Base-by-base conservation (phyloP, 148 eudicot species). In the Camellia japonica region DNA sequence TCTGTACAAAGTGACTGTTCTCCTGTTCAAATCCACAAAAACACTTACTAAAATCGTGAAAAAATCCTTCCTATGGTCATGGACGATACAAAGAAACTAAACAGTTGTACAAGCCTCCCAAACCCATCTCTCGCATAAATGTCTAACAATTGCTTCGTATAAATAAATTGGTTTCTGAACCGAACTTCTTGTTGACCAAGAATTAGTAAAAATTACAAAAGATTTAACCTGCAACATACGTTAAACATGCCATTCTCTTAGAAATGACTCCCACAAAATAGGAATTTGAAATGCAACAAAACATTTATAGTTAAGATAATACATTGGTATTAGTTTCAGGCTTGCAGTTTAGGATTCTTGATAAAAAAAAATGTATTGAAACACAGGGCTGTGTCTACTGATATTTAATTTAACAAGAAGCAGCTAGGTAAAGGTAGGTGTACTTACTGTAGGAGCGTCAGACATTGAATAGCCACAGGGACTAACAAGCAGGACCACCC, bases 381-480 rank as follows among this genome's bases (percentile, higher is more conserved):
- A 74, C n/a, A 74, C 49, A 75, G 59, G 44, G 58, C 13, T 56
- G 41, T 41, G 18, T 5, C 20, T 6, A 23, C 13, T 7, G 16
- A 30, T 61, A 14, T 13, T 52, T 30, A 6, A 71, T 75, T 77
- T 6, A 74, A 58, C n/a, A 71, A 76, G 56, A 66, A 55, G 56
- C 67, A 66, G 49, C 68, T 59, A 38, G 69, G 71, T 38, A 63
- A 75, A 79, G 30, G 42, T 61, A 23, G 19, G 70, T 7, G 73
- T 42, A 87, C 95, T 87, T 90, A 93, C 99, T 12, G 86, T 87
- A 82, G 99, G 99, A 78, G 97, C 89, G 87, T 95, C 99, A 51
- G 92, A 85, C 89, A 90, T 89, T 81, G 97, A 86, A 86, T 93
- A 96, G 78, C 99, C 97, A 87, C 95, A 91, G 16, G 95, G 90